Evolutionary conservation across 495 filamentous ascomycete genomes (phyloP).

Genomic region (Daldinia vernicosa): DNA sequence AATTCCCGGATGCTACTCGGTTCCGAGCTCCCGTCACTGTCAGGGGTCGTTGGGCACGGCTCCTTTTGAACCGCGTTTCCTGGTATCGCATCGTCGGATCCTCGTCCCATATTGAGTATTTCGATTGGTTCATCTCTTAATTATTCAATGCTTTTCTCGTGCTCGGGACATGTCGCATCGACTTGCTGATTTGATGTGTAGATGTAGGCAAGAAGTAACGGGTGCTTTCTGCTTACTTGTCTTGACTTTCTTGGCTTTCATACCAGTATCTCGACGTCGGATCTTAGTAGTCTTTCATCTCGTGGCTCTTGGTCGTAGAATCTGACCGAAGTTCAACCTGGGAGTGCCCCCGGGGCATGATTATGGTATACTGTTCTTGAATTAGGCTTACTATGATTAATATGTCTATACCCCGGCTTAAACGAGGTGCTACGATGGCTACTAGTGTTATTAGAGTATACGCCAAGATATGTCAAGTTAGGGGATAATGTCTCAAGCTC

Average conservation of each 20-base stretch:
- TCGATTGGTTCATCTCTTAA: constrained; percentile 17
- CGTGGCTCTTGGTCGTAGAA: too few species aligned
- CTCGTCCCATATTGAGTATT: neutral
- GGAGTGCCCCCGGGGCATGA: too few species aligned
- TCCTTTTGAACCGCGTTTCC: constrained; percentile 38
- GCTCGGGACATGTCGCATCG: constrained; percentile 15
- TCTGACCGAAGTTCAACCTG: too few species aligned
- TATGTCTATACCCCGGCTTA: too few species aligned
- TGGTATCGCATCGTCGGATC: constrained; percentile 37
- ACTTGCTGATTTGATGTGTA: constrained; percentile 2
- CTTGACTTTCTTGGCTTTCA: constrained; percentile 6
- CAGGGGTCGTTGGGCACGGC: constrained; percentile 25
- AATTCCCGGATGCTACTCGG: constrained; percentile 7
- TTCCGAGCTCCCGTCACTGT: constrained; percentile 13
- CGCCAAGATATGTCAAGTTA: constrained; percentile 32
- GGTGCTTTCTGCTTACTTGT: constrained; percentile 13
- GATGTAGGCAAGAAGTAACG: neutral
- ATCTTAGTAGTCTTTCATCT: too few species aligned
- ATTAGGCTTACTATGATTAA: too few species aligned
- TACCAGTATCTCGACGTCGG: too few species aligned
- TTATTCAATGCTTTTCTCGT: constrained; percentile 14
- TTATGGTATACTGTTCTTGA: too few species aligned
- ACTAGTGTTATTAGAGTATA: constrained; percentile 12
- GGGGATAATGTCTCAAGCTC: constrained; percentile 28
- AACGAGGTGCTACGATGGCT: too few species aligned